phyloP scores from a whole-genome alignment of 495 filamentous ascomycete genomes.

The Aspergillus bridgeri region DNA sequence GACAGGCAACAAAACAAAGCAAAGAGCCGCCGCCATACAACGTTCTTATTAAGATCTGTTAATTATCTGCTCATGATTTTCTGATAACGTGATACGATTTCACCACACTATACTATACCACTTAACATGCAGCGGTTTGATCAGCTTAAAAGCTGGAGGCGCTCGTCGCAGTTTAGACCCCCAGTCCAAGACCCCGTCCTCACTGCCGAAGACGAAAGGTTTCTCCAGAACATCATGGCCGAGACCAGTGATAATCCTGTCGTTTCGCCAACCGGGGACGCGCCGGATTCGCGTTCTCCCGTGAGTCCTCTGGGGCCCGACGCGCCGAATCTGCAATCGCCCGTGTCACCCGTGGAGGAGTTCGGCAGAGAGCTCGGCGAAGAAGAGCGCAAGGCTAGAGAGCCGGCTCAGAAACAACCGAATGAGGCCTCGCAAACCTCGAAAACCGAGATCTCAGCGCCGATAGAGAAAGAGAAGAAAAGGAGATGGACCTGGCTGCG shows the following conservation, averaged over 20 bases:
- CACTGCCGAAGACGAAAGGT: constrained; percentile 53
- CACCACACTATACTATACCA: constrained; percentile 3
- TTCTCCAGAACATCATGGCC: constrained; percentile 47
- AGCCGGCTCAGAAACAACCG: constrained; percentile 17
- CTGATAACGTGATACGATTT: not conserved
- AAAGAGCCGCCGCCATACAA: not conserved
- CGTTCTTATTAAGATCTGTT: not conserved
- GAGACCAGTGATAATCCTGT: constrained; percentile 21
- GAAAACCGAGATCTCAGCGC: constrained; percentile 17
- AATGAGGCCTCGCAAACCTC: constrained; percentile 7
- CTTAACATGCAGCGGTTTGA: constrained; percentile 41
- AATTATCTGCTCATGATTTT: not conserved
- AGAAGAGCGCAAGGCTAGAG: constrained; percentile 26
- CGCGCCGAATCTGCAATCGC: constrained; percentile 32
- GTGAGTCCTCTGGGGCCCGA: constrained; percentile 16
- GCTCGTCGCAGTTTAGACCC: constrained; percentile 22
- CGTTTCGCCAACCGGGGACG: constrained; percentile 6
- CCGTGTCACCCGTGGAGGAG: constrained; percentile 39
- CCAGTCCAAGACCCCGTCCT: constrained; percentile 47
- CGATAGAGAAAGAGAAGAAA: constrained; percentile 32
- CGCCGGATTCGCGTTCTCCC: constrained; percentile 1
- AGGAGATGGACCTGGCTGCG: constrained; percentile 45
- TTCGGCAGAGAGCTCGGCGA: constrained; percentile 36
- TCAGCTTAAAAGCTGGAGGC: constrained; percentile 37
- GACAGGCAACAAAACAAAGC: not conserved